Evolutionary conservation across 805 yeast species (phyloP), one percentile per base, ranked within the genome.

Genomic region (Ogataea paraovalis): DNA sequence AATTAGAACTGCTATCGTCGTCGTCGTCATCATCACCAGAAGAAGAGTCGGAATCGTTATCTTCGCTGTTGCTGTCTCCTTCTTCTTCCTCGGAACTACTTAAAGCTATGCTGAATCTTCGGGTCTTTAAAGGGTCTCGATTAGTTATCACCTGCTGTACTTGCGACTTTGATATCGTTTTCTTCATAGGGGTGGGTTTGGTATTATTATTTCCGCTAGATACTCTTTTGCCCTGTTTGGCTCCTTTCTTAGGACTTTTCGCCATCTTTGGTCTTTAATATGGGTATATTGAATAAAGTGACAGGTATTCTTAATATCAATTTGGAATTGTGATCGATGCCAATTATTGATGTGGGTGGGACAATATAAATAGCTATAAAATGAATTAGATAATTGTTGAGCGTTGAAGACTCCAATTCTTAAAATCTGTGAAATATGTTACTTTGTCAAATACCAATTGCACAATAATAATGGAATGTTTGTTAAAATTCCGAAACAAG

Each of bases 171-270:
- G 42, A 12, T 22, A 30, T 39, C 22, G 41, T 27, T 19, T 43
- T 43, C 18, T 27, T 36, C 33, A 13, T 33, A 18, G 16, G 33
- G 8, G 20, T 51, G 53, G 59, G 14, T 57, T 67, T 37, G 60
- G 62, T 30, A 65, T 66, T 56, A 60, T 57, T n/a, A 54, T 45
- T 33, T 51, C 50, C 39, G 50, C 59, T 44, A 56, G 61, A 44
- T 49, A 66, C 48, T 54, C 55, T 49, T 46, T 60, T 47, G 39
- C 64, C 50, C 58, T 39, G 41, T 7, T 62, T 42, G 16, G 57
- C 45, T 30, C 47, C 53, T 44, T 65, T 67, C 45, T 62, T 59
- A 41, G 66, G 64, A 53, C 58, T 60, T 46, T 60, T 62, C 12
- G 64, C 60, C 69, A 65, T 64, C 39, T 16, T 49, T 6, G 10